phyloP scores from a whole-genome alignment of 768 basidiomycete species.

The Phylloporus sp. region DNA sequence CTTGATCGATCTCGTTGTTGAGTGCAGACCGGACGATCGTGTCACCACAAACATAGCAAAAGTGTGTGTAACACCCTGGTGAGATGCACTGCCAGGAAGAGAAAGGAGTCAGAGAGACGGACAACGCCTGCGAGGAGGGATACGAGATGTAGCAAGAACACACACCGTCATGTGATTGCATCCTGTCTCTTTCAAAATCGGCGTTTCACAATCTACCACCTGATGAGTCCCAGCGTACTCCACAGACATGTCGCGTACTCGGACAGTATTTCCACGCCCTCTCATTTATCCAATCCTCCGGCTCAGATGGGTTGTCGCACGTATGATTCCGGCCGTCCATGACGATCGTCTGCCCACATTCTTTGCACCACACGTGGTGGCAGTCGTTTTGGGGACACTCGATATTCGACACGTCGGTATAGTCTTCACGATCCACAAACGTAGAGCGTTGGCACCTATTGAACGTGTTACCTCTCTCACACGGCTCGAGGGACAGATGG shows the following conservation, averaged over 20 bases:
- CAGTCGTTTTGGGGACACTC: conserved; percentile 50
- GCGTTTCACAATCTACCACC: conserved; percentile 40
- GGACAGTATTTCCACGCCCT: conserved; percentile 69
- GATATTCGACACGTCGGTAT: conserved; percentile 37
- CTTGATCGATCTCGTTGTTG: conserved; percentile 26
- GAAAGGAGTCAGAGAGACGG: background rate
- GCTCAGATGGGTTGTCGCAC: conserved; percentile 56
- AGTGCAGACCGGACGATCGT: conserved; percentile 42
- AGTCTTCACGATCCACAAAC: conserved; percentile 50
- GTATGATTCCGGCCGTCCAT: conserved; percentile 44
- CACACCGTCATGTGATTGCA: conserved; percentile 58
- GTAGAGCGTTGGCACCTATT: conserved; percentile 48
- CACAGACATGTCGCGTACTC: conserved; percentile 31
- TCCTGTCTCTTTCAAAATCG: conserved; percentile 48
- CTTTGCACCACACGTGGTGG: conserved; percentile 56
- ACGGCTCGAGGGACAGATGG: background rate
- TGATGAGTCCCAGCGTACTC: background rate
- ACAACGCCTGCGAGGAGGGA: too few relatives aligned
- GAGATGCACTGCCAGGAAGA: conserved; percentile 44
- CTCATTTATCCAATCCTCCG: conserved; percentile 45
- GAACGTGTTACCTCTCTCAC: background rate
- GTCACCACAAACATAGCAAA: conserved; percentile 50
- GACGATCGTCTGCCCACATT: conserved; percentile 43
- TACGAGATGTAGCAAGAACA: background rate
- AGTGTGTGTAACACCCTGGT: conserved; percentile 57